These are phyloP conservation scores for Fusarium sp. DNA, from an alignment of 2,329 filamentous ascomycete species.

Conservation along the genomic window DNA sequence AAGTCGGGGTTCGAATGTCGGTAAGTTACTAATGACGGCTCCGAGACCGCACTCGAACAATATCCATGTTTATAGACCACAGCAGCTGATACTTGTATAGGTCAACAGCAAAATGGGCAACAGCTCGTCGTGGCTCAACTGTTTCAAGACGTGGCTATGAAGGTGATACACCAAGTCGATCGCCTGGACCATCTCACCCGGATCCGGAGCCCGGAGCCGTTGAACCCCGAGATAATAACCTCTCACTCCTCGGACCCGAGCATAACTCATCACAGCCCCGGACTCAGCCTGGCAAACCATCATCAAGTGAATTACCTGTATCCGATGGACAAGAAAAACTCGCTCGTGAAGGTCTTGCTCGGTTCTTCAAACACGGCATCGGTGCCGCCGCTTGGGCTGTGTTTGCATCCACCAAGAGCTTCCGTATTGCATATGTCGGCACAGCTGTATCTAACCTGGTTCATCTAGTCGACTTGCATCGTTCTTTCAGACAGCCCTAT, in stretches of 20 bases:
- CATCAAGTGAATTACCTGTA: conserved; percentile 10
- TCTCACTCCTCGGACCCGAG: conserved; percentile 20
- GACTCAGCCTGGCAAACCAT: conserved; percentile 4
- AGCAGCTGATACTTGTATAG: conserved; percentile 20
- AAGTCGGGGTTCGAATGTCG: conserved; percentile 47
- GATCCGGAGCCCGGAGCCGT: conserved; percentile 33
- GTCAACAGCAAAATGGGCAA: conserved; percentile 46
- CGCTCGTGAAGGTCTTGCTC: conserved; percentile 43
- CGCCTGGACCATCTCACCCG: conserved; percentile 23
- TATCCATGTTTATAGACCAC: accelerated
- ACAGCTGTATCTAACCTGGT: conserved; percentile 48
- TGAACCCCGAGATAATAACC: neutral
- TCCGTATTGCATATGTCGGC: conserved; percentile 49
- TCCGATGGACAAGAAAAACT: conserved; percentile 44
- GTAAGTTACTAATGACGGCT: conserved; percentile 38
- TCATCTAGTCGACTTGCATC: conserved; percentile 44
- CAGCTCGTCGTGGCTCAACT: conserved; percentile 31
- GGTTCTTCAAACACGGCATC: conserved; percentile 48
- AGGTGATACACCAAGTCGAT: neutral
- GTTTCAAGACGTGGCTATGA: conserved; percentile 18
- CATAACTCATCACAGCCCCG: neutral
- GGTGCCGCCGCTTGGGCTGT: conserved; percentile 47
- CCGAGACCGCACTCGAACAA: neutral
- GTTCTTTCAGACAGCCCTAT: conserved; percentile 46
- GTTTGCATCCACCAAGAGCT: conserved; percentile 45